Base-by-base conservation (phyloP, 176 grass and related monocot species). In the Neostapfia colusana region DNA sequence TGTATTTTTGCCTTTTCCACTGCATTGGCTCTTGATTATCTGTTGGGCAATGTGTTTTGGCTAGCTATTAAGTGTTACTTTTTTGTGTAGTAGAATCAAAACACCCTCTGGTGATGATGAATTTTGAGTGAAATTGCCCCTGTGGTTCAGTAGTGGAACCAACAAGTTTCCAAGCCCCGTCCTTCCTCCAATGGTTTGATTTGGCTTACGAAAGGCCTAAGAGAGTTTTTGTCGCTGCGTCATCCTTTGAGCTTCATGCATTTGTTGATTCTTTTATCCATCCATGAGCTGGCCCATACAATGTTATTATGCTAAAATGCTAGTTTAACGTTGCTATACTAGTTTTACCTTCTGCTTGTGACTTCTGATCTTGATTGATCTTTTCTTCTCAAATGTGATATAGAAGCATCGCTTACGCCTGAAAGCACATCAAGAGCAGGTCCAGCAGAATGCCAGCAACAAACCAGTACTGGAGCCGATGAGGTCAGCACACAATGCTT, bases 361-460 rank as follows among this genome's bases (percentile, higher is more conserved):
- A 58, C 69, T 23, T 76, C 62, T 68, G 28, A 45, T 15, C 6
- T 27, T 50, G 44, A 24, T 48, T 67, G 21, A 79, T 42, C 65
- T 38, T 73, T 57, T 50, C 38, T 79, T 73, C 51, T 74, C 15
- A 67, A 54, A 46, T 85, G 16, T 73, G 68, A 39, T 58, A 8
- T 21, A 85, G 83, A 80, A 80, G 74, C 69, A 85, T 58, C 83
- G 76, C 26, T 48, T 49, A 34, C 60, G 7, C 0, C 39, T 4
- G 50, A 67, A 25, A 36, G 40, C 11, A 58, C 18, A 73, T 7
- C 75, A 79, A 27, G 14, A 16, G 13, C 23, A 35, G 5, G 0
- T 18, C 64, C 62, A 49, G 65, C 31, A 11, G 50, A 57, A 49
- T 48, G 50, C 28, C 49, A 67, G 21, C 59, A 40, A 5, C 10